phyloP scores from a whole-genome alignment of 1,284 basidiomycete species.

The Moniliophthora roreri region DNA sequence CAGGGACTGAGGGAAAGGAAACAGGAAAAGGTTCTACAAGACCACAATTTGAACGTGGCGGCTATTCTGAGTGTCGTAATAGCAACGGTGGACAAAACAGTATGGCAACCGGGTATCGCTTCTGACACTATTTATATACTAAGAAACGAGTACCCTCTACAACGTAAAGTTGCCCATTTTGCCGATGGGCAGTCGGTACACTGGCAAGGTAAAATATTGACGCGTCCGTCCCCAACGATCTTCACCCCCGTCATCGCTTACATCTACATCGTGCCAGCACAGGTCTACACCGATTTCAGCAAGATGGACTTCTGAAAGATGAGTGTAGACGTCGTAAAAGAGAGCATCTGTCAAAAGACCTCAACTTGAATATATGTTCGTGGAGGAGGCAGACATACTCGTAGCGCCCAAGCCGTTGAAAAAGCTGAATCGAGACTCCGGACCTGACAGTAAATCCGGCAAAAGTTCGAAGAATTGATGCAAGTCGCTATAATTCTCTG shows the following conservation, averaged over 20 bases:
- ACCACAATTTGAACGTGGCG: background rate
- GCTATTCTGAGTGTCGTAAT: too few species aligned
- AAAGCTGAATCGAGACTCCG: constrained; percentile 86
- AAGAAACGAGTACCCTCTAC: too few species aligned
- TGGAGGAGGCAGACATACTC: constrained; percentile 47
- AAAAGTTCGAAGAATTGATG: constrained; percentile 83
- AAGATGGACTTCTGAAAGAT: constrained; percentile 85
- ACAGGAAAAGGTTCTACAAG: constrained; percentile 7
- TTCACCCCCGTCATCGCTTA: constrained; percentile 41
- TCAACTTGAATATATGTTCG: constrained; percentile 13
- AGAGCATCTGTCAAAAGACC: constrained; percentile 49
- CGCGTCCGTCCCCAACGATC: constrained; percentile 70
- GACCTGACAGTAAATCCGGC: constrained; percentile 79
- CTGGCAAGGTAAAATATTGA: constrained; percentile 69
- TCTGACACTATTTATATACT: too few species aligned
- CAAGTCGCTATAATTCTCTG: constrained; percentile 84
- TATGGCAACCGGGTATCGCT: too few species aligned
- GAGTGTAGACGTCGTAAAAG: constrained; percentile 92
- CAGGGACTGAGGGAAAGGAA: constrained; percentile 10
- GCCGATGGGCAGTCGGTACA: constrained; percentile 65
- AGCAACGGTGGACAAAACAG: too few species aligned
- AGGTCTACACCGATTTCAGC: constrained; percentile 76
- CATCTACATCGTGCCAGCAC: constrained; percentile 74
- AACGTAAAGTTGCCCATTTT: constrained; percentile 30
- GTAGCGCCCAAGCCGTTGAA: constrained; percentile 98